These are phyloP conservation scores for Lasiodiplodia sp. DNA, from an alignment of 2,329 filamentous ascomycete genomes.

Conservation along the genomic window DNA sequence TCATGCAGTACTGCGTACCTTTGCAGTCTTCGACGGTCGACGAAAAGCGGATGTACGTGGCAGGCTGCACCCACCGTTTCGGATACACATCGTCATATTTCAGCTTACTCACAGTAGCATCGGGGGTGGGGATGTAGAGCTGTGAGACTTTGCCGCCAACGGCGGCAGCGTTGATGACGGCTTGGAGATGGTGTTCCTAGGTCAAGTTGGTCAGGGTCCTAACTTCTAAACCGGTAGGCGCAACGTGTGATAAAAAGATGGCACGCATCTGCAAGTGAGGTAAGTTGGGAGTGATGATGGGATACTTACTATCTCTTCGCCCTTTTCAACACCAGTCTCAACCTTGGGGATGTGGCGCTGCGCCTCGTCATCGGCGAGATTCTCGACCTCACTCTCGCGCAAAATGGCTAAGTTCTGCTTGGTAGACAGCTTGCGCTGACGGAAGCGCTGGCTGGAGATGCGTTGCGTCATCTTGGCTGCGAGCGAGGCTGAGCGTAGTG, in stretches of 20 bases:
- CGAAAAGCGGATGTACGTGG: constrained; percentile 96
- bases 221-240: constrained; percentile 6
- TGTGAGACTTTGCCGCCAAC: constrained; percentile 67
- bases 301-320: constrained; percentile 91
- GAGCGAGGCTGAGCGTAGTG: not conserved
- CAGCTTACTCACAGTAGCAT: constrained; percentile 68
- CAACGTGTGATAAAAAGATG: constrained; percentile 38
- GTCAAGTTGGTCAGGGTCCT: constrained; percentile 14
- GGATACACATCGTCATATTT: constrained; percentile 91
- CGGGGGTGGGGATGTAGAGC: constrained; percentile 72
- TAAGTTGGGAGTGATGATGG: constrained; percentile 32
- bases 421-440: constrained; percentile 89
- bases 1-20: constrained; percentile 93
- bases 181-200: constrained; percentile 95
- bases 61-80: constrained; percentile 79
- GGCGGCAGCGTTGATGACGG: constrained; percentile 72
- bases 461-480: constrained; percentile 45
- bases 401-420: constrained; percentile 89
- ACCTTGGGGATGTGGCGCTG: constrained; percentile 83
- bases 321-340: constrained; percentile 95
- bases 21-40: constrained; percentile 97
- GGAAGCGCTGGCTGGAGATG: constrained; percentile 65
- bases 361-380: constrained; percentile 81
- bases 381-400: constrained; percentile 88
- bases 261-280: constrained; percentile 35